A percentile compares a stretch with the other conserved stretches of the same genome.
Evolutionary conservation across 768 basidiomycete genomes (phyloP).

Genomic region (Lentinula sp.): DNA sequence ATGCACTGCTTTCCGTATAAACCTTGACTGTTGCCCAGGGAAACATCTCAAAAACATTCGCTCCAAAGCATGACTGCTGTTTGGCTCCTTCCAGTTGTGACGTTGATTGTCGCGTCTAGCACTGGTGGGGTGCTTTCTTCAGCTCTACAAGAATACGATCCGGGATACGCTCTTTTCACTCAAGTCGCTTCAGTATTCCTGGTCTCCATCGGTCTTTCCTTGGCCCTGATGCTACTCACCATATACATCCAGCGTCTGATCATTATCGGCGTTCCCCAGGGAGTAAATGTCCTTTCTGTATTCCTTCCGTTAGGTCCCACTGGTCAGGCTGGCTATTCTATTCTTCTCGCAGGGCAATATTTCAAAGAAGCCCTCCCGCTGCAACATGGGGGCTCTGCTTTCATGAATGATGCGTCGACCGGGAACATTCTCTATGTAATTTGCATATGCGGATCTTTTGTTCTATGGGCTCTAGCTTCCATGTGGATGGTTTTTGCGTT

Average conservation of each 20-base stretch:
- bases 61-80: slow-evolving; percentile 49
- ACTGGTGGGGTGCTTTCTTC: slow-evolving; percentile 55
- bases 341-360: slow-evolving; percentile 50
- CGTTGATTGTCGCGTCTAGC: slow-evolving; percentile 66
- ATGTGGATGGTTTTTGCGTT: slow-evolving; percentile 59
- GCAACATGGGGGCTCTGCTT: slow-evolving; percentile 21
- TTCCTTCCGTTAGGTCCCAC: slow-evolving; percentile 75
- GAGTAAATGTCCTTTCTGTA: slow-evolving; percentile 43
- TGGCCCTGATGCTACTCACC: slow-evolving; percentile 63
- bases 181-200: slow-evolving; percentile 47
- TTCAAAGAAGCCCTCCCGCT: slow-evolving; percentile 30
- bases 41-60: slow-evolving; percentile 52
- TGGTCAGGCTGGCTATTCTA: slow-evolving; percentile 58
- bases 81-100: slow-evolving; percentile 76
- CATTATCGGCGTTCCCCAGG: slow-evolving; percentile 46
- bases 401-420: slow-evolving; percentile 27
- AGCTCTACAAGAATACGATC: slow-evolving; percentile 39
- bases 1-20: neutral
- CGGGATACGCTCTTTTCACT: slow-evolving; percentile 48
- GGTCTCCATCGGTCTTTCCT: slow-evolving; percentile 47
- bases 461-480: slow-evolving; percentile 56
- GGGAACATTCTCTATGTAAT: slow-evolving; percentile 38
- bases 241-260: slow-evolving; percentile 58
- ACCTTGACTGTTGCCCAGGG: slow-evolving; percentile 26
- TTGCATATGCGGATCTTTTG: slow-evolving; percentile 41